Base-by-base conservation (phyloP, 768 basidiomycete species). In the Russula emetica region DNA sequence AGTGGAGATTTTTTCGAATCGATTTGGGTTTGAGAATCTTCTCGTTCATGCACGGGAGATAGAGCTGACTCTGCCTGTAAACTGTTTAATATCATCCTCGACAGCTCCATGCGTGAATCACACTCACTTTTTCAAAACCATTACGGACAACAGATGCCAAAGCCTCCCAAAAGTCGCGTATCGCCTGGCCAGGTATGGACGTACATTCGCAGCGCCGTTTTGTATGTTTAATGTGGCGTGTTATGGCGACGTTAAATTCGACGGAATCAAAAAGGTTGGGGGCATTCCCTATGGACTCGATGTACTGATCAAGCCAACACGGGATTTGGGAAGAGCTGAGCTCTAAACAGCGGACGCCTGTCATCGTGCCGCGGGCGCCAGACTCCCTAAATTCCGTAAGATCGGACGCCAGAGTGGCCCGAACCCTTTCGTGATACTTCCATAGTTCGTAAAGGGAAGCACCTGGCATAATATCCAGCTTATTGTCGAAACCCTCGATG, bases 361-460 rank as follows among this genome's bases (percentile, higher is more conserved):
- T 44, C 20, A 44, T 44, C 20, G 20, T 44, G 20, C 44, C 44
- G n/a, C 20, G 20, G 8, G n/a, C n/a, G 9, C 20, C 20, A 44
- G 44, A 44, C 44, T n/a, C 9, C n/a, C 44, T 44, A n/a, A 44
- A 44, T 44, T 44, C 44, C 9, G 44, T n/a, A 10, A 44, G 44
- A 20, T n/a, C 44, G 7, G 44, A 44, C n/a, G 44, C 44, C n/a
- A 44, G 44, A 44, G 9, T 44, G 44, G 9, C 9, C 44, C 20
- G 44, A 44, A 44, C 44, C 20, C 9, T n/a, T n/a, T n/a, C 44
- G 44, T 61, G 54, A 49, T 55, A 61, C 7, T 55, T 55, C 61
- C 54, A 49, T 20, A 63, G 62, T 53, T 53, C 51, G 8, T 44
- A 16, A 53, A 63, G 56, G 36, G 30, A 14, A 11, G 22, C 26